Evolutionary conservation across 2,329 filamentous ascomycete genomes (phyloP).

Genomic region (Pyrenophora graminea): DNA sequence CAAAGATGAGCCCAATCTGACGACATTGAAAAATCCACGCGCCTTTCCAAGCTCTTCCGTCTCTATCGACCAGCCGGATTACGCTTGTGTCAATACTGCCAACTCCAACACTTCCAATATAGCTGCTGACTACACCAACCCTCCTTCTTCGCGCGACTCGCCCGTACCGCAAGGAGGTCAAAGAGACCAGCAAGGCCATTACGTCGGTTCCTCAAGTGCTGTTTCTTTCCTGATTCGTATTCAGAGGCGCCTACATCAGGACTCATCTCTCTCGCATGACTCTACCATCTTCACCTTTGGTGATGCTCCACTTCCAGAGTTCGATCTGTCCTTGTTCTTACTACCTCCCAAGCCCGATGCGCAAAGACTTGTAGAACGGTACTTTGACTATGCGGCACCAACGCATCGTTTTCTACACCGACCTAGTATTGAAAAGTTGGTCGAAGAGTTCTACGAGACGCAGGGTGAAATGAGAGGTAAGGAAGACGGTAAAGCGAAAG

Average conservation of each 20-base stretch:
- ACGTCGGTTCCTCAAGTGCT: slow-evolving; percentile 54
- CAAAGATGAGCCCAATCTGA: slow-evolving; percentile 14
- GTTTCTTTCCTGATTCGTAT: slow-evolving; percentile 57
- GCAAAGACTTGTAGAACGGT: slow-evolving; percentile 55
- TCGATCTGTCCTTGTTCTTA: slow-evolving; percentile 51
- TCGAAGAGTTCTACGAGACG: slow-evolving; percentile 54
- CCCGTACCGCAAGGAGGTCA: slow-evolving; percentile 51
- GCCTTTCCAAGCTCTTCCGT: slow-evolving; percentile 19
- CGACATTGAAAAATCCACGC: slow-evolving; percentile 27
- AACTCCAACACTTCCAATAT: slow-evolving; percentile 18
- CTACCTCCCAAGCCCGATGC: slow-evolving; percentile 50
- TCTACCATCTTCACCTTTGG: slow-evolving; percentile 57
- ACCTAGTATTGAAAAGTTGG: slow-evolving; percentile 54
- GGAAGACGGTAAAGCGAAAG: slow-evolving; percentile 49
- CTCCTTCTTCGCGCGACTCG: slow-evolving; percentile 46
- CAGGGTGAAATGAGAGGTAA: slow-evolving; percentile 47
- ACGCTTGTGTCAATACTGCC: slow-evolving; percentile 2
- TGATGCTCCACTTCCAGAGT: slow-evolving; percentile 54
- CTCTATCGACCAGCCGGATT: slow-evolving; percentile 21
- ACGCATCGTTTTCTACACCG: slow-evolving; percentile 64
- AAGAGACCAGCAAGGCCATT: slow-evolving; percentile 54
- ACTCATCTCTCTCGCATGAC: slow-evolving; percentile 42
- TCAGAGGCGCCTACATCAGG: slow-evolving; percentile 54
- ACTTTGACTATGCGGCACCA: slow-evolving; percentile 65
- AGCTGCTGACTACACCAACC: slow-evolving; percentile 19